These are phyloP conservation scores for Pterocarpus macrocarpus DNA, from an alignment of 306 rosid species.

Conservation along the genomic window DNA sequence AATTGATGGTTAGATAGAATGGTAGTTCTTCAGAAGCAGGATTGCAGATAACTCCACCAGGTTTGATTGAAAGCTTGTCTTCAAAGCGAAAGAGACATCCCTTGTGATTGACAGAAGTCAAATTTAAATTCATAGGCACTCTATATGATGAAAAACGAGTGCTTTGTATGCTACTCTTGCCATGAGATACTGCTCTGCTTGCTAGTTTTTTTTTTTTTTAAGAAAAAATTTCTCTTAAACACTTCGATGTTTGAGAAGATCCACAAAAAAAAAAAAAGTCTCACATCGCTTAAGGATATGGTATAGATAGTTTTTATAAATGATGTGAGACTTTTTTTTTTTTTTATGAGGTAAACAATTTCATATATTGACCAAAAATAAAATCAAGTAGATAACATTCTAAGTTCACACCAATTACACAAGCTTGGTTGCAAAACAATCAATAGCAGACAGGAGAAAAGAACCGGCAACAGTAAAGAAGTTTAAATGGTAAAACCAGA, in stretches of 20 bases:
- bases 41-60: slow-evolving; percentile 46
- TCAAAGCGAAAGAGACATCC: too few relatives aligned
- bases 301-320: too few relatives aligned
- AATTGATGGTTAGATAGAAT: slow-evolving; percentile 48
- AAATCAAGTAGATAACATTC: background rate
- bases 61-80: too few relatives aligned
- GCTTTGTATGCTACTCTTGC: too few relatives aligned
- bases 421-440: slow-evolving; percentile 33
- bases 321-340: background rate
- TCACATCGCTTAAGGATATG: too few relatives aligned
- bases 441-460: background rate
- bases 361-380: slow-evolving; percentile 5
- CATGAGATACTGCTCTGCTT: too few relatives aligned
- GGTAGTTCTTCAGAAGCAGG: slow-evolving; percentile 48
- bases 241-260: background rate
- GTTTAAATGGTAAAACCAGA: slow-evolving; percentile 19
- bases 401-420: slow-evolving; percentile 40
- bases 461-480: background rate
- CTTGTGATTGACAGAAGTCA: too few relatives aligned
- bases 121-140: too few relatives aligned
- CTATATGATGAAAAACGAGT: too few relatives aligned
- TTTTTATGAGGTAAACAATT: slow-evolving; percentile 10
- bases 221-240: background rate
- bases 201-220: background rate
- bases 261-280: too few relatives aligned